phyloP scores from a whole-genome alignment of 2,329 filamentous ascomycete species.

The Akanthomyces lecanii region DNA sequence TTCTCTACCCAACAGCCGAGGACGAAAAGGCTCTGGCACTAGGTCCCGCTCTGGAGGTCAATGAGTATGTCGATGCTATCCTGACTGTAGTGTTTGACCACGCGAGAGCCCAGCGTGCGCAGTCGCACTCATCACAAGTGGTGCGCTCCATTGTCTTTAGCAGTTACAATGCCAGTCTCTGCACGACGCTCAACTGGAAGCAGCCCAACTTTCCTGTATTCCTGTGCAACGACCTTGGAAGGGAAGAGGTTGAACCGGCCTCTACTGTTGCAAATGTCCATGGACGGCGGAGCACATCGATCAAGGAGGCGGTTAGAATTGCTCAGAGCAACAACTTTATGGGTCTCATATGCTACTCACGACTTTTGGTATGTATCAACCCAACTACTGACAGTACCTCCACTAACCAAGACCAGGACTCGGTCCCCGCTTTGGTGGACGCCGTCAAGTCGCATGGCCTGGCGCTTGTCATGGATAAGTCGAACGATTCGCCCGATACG shows the following conservation, averaged over 20 bases:
- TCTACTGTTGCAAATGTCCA: slow-evolving; percentile 45
- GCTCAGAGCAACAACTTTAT: slow-evolving; percentile 97
- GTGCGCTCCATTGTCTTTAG: slow-evolving; percentile 90
- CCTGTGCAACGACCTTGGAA: slow-evolving; percentile 86
- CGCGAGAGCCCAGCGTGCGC: slow-evolving; percentile 63
- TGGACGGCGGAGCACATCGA: slow-evolving; percentile 72
- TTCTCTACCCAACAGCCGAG: slow-evolving; percentile 74
- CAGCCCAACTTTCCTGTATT: slow-evolving; percentile 98
- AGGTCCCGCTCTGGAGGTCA: slow-evolving; percentile 75
- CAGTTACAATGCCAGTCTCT: slow-evolving; percentile 85
- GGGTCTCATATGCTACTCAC: slow-evolving; percentile 87
- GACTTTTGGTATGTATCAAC: slow-evolving; percentile 65
- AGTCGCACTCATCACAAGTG: slow-evolving; percentile 55
- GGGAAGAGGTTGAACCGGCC: slow-evolving; percentile 41
- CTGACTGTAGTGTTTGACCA: slow-evolving; percentile 88
- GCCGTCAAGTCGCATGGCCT: slow-evolving; percentile 93
- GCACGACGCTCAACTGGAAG: slow-evolving; percentile 97
- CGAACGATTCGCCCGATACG: slow-evolving; percentile 48
- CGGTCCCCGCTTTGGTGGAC: slow-evolving; percentile 87
- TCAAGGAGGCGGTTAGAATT: slow-evolving; percentile 91
- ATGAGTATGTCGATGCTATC: slow-evolving; percentile 78
- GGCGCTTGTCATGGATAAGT: slow-evolving; percentile 85
- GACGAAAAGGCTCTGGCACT: slow-evolving; percentile 69
- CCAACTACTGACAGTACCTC: slow-evolving; percentile 14
- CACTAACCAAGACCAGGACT: slow-evolving; percentile 55